Percentiles rank a stretch among this genome's conserved stretches.
phyloP scores from a whole-genome alignment of 2,329 filamentous ascomycete species.

The Sporothrix humicola region DNA sequence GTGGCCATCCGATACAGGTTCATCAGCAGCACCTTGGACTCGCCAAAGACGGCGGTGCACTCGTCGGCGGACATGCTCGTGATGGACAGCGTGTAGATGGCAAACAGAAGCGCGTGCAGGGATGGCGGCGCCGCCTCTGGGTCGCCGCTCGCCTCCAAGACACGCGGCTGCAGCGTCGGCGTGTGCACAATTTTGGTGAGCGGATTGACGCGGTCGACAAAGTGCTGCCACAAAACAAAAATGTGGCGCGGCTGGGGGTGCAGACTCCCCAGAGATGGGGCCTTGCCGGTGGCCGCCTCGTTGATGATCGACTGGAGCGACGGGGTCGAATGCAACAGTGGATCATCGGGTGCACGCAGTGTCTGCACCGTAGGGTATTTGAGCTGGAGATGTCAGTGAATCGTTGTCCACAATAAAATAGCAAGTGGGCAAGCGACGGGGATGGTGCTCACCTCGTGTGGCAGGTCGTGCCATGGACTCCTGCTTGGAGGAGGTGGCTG shows the following conservation, averaged over 20 bases:
- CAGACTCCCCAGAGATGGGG: conserved; percentile 53
- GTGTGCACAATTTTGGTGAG: conserved; percentile 74
- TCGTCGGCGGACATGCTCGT: conserved; percentile 62
- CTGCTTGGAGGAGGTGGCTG: background rate
- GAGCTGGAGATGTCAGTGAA: background rate
- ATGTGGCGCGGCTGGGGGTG: conserved; percentile 70
- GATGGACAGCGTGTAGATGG: conserved; percentile 68
- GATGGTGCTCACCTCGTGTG: background rate
- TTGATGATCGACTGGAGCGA: background rate
- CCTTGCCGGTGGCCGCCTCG: conserved; percentile 33
- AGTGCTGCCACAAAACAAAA: conserved; percentile 75
- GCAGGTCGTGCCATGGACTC: conserved; percentile 5
- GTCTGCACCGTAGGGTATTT: conserved; percentile 12
- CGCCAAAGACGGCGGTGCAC: conserved; percentile 55
- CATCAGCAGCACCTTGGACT: conserved; percentile 56
- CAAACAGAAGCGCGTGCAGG: conserved; percentile 66
- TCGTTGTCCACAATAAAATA: no score
- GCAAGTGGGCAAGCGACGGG: background rate
- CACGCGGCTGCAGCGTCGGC: conserved; percentile 68
- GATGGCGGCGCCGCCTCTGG: conserved; percentile 61
- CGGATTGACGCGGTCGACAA: conserved; percentile 75
- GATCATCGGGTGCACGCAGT: background rate
- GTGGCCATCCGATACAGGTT: conserved; percentile 57
- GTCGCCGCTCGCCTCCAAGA: conserved; percentile 67
- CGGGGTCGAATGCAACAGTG: conserved; percentile 60